Percentiles rank a stretch among this genome's conserved stretches.
These are phyloP conservation scores for Ophiocordyceps polyrhachis-furcata DNA, from an alignment of 2,329 filamentous ascomycete genomes.

Conservation along the genomic window DNA sequence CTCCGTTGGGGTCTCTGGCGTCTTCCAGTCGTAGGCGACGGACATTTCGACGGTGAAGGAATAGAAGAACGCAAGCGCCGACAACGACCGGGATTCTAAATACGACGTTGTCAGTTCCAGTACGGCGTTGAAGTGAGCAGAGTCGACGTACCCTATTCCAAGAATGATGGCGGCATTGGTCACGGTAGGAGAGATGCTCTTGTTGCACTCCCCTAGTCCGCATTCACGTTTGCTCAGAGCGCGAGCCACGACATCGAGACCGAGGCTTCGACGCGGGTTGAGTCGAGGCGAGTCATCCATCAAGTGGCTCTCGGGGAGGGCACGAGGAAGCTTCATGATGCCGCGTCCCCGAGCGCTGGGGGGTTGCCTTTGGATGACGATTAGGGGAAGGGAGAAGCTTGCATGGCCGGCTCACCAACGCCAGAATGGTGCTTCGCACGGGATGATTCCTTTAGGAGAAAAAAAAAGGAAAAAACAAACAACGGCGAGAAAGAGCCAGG, in stretches of 20 bases:
- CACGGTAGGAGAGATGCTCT: constrained; percentile 32
- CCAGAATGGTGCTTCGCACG: background rate
- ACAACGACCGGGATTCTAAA: constrained; percentile 55
- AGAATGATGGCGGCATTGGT: constrained; percentile 48
- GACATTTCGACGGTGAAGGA: constrained; percentile 62
- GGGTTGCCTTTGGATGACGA: background rate
- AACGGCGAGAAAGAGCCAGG: too few relatives aligned
- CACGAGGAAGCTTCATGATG: constrained; percentile 2
- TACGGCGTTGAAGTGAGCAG: background rate
- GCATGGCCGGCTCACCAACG: constrained; percentile 5
- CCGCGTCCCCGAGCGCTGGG: background rate
- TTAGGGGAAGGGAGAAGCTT: constrained; percentile 5
- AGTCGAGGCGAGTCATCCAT: constrained; percentile 7
- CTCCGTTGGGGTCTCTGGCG: constrained; percentile 68
- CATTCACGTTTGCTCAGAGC: constrained; percentile 1
- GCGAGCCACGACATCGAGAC: constrained; percentile 2
- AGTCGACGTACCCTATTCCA: constrained; percentile 45
- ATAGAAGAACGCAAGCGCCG: constrained; percentile 48
- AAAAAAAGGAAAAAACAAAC: background rate
- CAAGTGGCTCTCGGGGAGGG: background rate
- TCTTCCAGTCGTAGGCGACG: constrained; percentile 61
- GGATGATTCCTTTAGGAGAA: background rate
- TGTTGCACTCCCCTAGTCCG: constrained; percentile 33
- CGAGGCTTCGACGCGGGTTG: constrained; percentile 7
- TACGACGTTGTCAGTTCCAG: background rate